These are phyloP conservation scores for Aspergillus latus DNA, from an alignment of 2,329 filamentous ascomycete species.

Conservation along the genomic window DNA sequence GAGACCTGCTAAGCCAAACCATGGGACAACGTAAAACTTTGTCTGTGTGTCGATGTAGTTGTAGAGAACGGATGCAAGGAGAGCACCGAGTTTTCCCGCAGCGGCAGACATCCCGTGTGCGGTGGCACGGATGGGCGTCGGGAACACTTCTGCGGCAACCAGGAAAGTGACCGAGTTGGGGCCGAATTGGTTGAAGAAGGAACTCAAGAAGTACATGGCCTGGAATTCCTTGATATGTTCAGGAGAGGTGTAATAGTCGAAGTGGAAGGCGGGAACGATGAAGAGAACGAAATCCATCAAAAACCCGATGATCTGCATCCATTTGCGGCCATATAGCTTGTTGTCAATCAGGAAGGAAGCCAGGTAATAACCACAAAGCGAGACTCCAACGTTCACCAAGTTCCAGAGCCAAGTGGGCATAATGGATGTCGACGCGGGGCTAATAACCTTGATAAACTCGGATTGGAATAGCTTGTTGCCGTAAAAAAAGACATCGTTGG, in stretches of 20 bases:
- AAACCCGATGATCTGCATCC: conserved; percentile 95
- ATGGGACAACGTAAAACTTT: conserved; percentile 90
- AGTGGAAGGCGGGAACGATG: conserved; percentile 85
- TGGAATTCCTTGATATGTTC: conserved; percentile 84
- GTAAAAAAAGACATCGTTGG: conserved; percentile 98
- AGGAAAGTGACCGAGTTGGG: conserved; percentile 97
- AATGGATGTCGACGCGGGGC: conserved; percentile 66
- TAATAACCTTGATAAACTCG: conserved; percentile 83
- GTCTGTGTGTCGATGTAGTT: conserved; percentile 85
- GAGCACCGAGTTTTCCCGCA: conserved; percentile 81
- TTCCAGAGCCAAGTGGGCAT: conserved; percentile 92
- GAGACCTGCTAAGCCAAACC: conserved; percentile 89
- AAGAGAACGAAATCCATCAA: conserved; percentile 91
- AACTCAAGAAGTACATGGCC: conserved; percentile 96
- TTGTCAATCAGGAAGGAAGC: conserved; percentile 89
- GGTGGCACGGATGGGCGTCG: conserved; percentile 86
- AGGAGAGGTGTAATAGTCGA: conserved; percentile 72
- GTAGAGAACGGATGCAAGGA: conserved; percentile 84
- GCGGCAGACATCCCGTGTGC: conserved; percentile 93
- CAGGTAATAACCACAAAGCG: conserved; percentile 85
- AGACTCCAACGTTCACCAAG: conserved; percentile 84
- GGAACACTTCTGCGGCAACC: conserved; percentile 93
- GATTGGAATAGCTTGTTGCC: conserved; percentile 97
- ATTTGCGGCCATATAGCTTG: conserved; percentile 93
- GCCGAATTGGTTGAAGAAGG: conserved; percentile 98